Conservation (phyloP, 768 basidiomycete species). For the Austroboletus eburneus region DNA sequence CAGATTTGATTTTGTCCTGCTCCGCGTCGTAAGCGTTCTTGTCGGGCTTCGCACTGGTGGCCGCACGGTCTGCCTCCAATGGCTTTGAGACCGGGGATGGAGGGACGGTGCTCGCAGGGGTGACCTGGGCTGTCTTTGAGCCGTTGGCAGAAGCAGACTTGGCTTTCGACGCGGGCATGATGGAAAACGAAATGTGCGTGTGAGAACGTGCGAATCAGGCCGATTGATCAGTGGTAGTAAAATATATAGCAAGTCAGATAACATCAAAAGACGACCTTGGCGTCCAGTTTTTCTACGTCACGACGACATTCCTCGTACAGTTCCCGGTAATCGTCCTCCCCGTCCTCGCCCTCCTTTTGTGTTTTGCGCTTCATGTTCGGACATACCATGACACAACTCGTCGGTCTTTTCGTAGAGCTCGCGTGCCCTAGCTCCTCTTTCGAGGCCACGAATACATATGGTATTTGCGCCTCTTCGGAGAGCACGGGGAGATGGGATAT, state of each 20-base stretch:
- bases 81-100: slow-evolving; percentile 24
- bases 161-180: slow-evolving; percentile 45
- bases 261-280: slow-evolving; percentile 58
- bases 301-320: slow-evolving; percentile 80
- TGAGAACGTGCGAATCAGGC: slow-evolving; percentile 20
- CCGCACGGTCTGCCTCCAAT: slow-evolving; percentile 15
- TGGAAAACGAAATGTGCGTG: slow-evolving; percentile 11
- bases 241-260: no score
- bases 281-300: slow-evolving; percentile 82
- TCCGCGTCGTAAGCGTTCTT: slow-evolving; percentile 80
- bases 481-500: slow-evolving; percentile 95
- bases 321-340: slow-evolving; percentile 83
- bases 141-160: slow-evolving; percentile 49
- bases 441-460: slow-evolving; percentile 84
- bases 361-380: slow-evolving; percentile 72
- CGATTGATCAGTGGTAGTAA: neutral
- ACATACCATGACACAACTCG: slow-evolving; percentile 95
- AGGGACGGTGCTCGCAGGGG: slow-evolving; percentile 27
- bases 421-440: slow-evolving; percentile 96
- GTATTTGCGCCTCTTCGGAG: slow-evolving; percentile 89
- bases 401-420: slow-evolving; percentile 95
- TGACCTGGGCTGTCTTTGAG: slow-evolving; percentile 24
- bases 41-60: slow-evolving; percentile 65
- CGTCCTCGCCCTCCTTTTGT: slow-evolving; percentile 56
- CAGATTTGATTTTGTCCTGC: slow-evolving; percentile 74